Base-by-base conservation (phyloP, 2,329 filamentous ascomycete species). In the Davidsoniella eucalypti region DNA sequence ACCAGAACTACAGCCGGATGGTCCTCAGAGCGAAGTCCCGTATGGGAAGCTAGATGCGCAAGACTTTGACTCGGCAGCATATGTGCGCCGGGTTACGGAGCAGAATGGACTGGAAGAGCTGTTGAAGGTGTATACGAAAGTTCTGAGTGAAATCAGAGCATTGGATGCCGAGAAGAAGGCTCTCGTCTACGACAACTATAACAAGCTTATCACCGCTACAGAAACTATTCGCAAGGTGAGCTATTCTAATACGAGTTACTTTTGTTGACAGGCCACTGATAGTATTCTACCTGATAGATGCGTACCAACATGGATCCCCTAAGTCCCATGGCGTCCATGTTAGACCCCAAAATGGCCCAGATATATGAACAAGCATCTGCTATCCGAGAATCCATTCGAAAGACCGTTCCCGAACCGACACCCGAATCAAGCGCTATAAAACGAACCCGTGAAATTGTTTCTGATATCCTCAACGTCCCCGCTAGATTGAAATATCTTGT, bases 171-270 rank as follows among this genome's bases (percentile, higher is more conserved):
- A 98, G 71, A 84, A 92, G 64, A 98, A 98, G 67, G 88, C 90
- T 1, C 68, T 98, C 54, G 92, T 98, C 4, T 98, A 98, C 64
- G 90, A 98, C 63, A 98, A 98, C 62, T 98, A 96, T 65, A 92
- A 84, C 57, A 96, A 96, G 67, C 68, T 98, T 57, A 95, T 98
- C 57, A 78, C 82, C n/a, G 92, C 92, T 1, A 95, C 93, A 9
- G 90, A 94, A 64, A 96, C 90, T 2, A 98, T 98, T 59, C 76
- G 84, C 46, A 87, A 85, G 67, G 76, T 78, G 57, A 18, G 63
- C 18, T 25, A 12, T 5, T 4, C 8, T 33, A 10, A 12, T 12
- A 9, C 12, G 12, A 5, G 21, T 9, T 29, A 23, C 5, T 5
- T 17, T 47, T 17, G 14, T 23, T 14, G 17, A 16, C 9, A 26